Percentiles rank a stretch among this genome's conserved stretches.
Evolutionary conservation across 441 rosid genomes (phyloP).

Genomic region (Biscutella laevigata): DNA sequence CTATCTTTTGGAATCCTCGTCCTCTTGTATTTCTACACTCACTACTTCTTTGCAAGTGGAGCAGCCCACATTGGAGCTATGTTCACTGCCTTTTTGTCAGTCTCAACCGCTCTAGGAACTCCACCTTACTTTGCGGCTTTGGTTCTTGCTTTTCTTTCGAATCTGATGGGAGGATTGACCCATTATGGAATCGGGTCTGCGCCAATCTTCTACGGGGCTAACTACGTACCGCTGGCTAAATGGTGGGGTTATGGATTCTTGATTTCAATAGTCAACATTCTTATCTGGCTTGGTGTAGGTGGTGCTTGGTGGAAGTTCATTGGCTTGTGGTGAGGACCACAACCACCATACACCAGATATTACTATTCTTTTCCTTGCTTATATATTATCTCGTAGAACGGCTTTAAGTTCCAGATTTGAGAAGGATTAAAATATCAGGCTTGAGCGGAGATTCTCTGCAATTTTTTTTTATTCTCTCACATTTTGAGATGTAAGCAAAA

Average conservation of each 20-base stretch:
- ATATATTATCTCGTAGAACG: constrained; percentile 7
- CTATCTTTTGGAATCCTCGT: constrained; percentile 83
- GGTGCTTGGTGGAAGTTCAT: constrained; percentile 94
- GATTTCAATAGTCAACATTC: constrained; percentile 62
- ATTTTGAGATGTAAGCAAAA: constrained; percentile 17
- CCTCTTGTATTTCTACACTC: constrained; percentile 96
- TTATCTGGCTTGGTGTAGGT: constrained; percentile 95
- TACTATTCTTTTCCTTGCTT: constrained; percentile 12
- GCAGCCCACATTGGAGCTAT: constrained; percentile 98
- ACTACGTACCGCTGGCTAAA: constrained; percentile 79
- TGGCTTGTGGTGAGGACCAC: constrained; percentile 82
- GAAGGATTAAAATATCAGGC: constrained; percentile 8
- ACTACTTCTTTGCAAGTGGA: constrained; percentile 98
- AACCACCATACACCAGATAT: neutral
- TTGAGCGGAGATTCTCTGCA: constrained; percentile 5
- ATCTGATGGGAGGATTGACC: constrained; percentile 95
- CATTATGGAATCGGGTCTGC: constrained; percentile 98
- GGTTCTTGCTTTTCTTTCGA: constrained; percentile 86
- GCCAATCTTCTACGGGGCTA: constrained; percentile 92
- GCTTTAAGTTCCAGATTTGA: constrained; percentile 21
- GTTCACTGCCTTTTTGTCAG: constrained; percentile 95
- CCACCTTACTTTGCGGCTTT: constrained; percentile 82
- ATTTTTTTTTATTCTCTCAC: neutral
- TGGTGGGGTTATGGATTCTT: constrained; percentile 99
- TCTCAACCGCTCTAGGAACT: constrained; percentile 89